Conservation (phyloP, 2,329 filamentous ascomycete species). For the Ascochyta pisi region DNA sequence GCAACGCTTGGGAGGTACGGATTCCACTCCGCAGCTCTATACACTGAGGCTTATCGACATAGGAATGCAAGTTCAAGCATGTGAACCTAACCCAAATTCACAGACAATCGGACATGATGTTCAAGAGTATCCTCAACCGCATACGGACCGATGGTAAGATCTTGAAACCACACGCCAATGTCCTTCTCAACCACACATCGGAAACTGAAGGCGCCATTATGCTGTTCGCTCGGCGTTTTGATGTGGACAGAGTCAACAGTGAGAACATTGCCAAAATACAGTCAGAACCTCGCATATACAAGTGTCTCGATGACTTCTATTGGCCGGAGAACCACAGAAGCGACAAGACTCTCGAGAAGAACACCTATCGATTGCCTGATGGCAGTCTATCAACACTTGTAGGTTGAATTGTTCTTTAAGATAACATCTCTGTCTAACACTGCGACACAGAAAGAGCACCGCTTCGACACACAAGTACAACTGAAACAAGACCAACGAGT, state of each 20-base stretch:
- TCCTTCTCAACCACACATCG: constrained; percentile 48
- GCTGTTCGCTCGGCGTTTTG: constrained; percentile 53
- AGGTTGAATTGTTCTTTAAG: background rate
- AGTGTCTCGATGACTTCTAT: constrained; percentile 53
- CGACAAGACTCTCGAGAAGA: constrained; percentile 24
- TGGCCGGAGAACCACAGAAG: constrained; percentile 42
- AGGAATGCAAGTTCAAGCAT: constrained; percentile 60
- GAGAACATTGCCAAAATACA: constrained; percentile 42
- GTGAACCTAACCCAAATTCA: constrained; percentile 63
- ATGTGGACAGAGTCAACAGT: constrained; percentile 45
- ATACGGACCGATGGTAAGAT: constrained; percentile 54
- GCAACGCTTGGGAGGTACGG: constrained; percentile 57
- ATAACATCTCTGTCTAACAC: background rate
- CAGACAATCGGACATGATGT: constrained; percentile 62
- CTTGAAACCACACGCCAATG: constrained; percentile 48
- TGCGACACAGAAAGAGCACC: constrained; percentile 50
- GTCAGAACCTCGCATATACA: constrained; percentile 33
- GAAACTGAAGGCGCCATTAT: constrained; percentile 54
- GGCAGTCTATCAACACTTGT: constrained; percentile 32
- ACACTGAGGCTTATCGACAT: constrained; percentile 6
- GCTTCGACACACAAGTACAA: constrained; percentile 53
- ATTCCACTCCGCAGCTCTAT: background rate
- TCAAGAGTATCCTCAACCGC: constrained; percentile 64
- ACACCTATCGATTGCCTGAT: constrained; percentile 10
- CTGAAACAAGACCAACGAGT: constrained; percentile 62